These are phyloP conservation scores for Tetracentron sinense DNA, from an alignment of 164 flowering plant species.

Conservation along the genomic window DNA sequence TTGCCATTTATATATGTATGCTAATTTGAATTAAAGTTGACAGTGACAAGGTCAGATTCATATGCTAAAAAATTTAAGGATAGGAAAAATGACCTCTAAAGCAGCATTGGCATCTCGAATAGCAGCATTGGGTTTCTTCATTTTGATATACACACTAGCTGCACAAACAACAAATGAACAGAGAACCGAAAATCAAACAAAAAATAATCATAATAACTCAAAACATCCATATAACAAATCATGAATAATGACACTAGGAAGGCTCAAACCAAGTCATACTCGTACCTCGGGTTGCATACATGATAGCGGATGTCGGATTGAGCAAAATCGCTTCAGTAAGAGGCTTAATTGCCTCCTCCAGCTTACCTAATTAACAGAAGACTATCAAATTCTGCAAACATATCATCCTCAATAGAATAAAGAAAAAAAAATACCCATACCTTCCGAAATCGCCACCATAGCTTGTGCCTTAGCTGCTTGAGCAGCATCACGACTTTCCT, in stretches of 20 bases:
- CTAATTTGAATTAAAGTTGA: neutral
- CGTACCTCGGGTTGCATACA: slow-evolving; percentile 94
- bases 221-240: neutral
- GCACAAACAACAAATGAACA: slow-evolving; percentile 14
- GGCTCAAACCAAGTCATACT: neutral
- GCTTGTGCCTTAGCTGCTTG: slow-evolving; percentile 75
- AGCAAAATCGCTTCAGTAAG: slow-evolving; percentile 77
- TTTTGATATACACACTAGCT: slow-evolving; percentile 86
- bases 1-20: neutral
- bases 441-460: slow-evolving; percentile 88
- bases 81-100: slow-evolving; percentile 51
- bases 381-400: slow-evolving; percentile 1
- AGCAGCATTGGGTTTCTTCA: slow-evolving; percentile 99
- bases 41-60: neutral
- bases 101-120: slow-evolving; percentile 94
- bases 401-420: neutral
- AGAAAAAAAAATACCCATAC: slow-evolving; percentile 24
- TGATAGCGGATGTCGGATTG: slow-evolving; percentile 90
- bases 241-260: slow-evolving; percentile 1
- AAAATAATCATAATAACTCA: slow-evolving; percentile 1
- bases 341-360: slow-evolving; percentile 80
- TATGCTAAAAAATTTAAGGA: neutral
- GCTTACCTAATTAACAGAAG: slow-evolving; percentile 48
- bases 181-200: too few relatives aligned
- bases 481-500: slow-evolving; percentile 82